Evolutionary conservation across 73 alveolate species (phyloP).

Genomic region (Paramecium bursaria): DNA sequence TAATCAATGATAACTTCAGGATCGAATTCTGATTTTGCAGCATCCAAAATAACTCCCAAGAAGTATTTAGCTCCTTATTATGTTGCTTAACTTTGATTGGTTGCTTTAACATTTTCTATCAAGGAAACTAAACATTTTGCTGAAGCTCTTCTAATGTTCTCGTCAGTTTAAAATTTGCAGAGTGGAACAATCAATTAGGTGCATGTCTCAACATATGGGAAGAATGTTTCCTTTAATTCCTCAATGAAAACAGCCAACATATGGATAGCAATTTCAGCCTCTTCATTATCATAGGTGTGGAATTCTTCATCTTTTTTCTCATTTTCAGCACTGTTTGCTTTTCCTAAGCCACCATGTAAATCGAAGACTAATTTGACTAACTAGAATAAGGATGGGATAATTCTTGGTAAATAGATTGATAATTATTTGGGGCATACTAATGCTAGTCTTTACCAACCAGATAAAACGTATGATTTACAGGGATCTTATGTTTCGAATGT

Average conservation of each 20-base stretch:
- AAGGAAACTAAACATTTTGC: constrained; percentile 81
- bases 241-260: constrained; percentile 86
- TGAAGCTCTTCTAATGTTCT: constrained; percentile 81
- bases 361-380: constrained; percentile 75
- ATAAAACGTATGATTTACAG: constrained; percentile 79
- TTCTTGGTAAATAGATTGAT: constrained; percentile 74
- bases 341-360: too few species aligned
- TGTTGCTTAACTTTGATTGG: constrained; percentile 51
- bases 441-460: constrained; percentile 91
- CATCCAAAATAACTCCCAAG: constrained; percentile 73
- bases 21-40: constrained; percentile 78
- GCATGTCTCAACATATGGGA: constrained; percentile 82
- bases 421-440: constrained; percentile 77
- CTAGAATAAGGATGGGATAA: constrained; percentile 81
- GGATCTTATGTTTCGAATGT: constrained; percentile 80
- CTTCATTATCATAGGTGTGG: constrained; percentile 81
- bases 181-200: constrained; percentile 75
- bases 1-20: constrained; percentile 76
- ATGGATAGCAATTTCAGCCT: constrained; percentile 87
- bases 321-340: too few species aligned
- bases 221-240: constrained; percentile 77
- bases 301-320: constrained; percentile 65
- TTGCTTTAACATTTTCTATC: constrained; percentile 71
- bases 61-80: constrained; percentile 50
- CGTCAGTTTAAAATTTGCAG: constrained; percentile 73